These are phyloP conservation scores for Sphenostylis stenocarpa DNA, from an alignment of 306 rosid species.

Conservation along the genomic window DNA sequence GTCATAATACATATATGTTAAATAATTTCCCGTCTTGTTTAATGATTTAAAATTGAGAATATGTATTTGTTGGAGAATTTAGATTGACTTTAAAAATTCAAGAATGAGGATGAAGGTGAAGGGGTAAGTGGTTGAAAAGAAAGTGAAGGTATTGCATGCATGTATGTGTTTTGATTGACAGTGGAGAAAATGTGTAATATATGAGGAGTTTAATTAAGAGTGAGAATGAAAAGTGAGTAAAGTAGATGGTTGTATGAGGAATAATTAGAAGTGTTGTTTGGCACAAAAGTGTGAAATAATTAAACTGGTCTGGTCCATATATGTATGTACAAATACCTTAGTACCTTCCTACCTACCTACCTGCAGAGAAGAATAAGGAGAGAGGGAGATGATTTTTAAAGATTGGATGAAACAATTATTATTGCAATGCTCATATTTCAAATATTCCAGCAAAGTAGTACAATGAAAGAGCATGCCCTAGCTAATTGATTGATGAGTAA, in stretches of 20 bases:
- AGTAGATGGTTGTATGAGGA: not conserved
- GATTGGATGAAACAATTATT: not conserved
- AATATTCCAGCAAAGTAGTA: conserved; percentile 2
- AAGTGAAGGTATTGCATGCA: too few relatives aligned
- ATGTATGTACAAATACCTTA: not conserved
- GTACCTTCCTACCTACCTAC: not conserved
- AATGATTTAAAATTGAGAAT: too few relatives aligned
- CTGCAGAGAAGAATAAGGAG: not conserved
- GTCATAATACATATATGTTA: too few relatives aligned
- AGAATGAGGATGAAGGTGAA: too few relatives aligned
- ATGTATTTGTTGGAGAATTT: too few relatives aligned
- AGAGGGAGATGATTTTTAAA: not conserved
- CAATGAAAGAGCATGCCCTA: not conserved
- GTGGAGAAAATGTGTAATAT: too few relatives aligned
- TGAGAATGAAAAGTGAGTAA: not conserved
- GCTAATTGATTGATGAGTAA: not conserved
- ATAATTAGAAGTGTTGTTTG: not conserved
- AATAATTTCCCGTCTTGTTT: too few relatives aligned
- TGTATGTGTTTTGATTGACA: too few relatives aligned
- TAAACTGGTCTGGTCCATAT: not conserved
- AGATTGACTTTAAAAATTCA: too few relatives aligned
- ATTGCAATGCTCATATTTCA: not conserved
- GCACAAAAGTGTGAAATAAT: not conserved
- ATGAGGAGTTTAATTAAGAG: too few relatives aligned
- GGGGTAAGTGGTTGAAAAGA: too few relatives aligned